These are phyloP conservation scores for Bolboschoenoplectus hybrid DNA, from an alignment of 202 grass and related monocot genomes.

Conservation along the genomic window DNA sequence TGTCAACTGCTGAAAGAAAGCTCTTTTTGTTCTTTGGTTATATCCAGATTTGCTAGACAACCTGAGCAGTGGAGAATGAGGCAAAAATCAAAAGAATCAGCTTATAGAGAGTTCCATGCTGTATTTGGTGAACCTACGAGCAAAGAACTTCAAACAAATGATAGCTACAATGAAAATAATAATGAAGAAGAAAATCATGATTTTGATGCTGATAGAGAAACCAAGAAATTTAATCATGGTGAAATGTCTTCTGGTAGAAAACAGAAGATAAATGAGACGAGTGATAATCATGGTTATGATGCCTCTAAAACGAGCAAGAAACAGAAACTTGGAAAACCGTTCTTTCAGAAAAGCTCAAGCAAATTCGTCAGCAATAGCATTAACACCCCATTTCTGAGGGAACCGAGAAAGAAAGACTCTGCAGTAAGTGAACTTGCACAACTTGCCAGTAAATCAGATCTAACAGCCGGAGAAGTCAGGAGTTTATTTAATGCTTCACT, in stretches of 20 bases:
- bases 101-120: conserved; percentile 63
- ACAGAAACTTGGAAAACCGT: conserved; percentile 39
- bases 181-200: conserved; percentile 38
- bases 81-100: conserved; percentile 84
- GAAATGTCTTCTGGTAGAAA: conserved; percentile 38
- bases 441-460: conserved; percentile 71
- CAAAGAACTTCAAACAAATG: conserved; percentile 61
- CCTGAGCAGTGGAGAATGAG: conserved; percentile 80
- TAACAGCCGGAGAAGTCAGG: conserved; percentile 61
- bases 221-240: conserved; percentile 51
- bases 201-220: conserved; percentile 40
- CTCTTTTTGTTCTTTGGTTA: conserved; percentile 16
- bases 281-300: conserved; percentile 31
- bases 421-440: conserved; percentile 43
- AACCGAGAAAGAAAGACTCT: conserved; percentile 55
- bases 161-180: conserved; percentile 58
- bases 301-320: conserved; percentile 41
- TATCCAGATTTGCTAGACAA: conserved; percentile 73
- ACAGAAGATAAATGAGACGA: conserved; percentile 31
- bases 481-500: conserved; percentile 56
- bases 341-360: conserved; percentile 39
- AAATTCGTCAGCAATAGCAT: conserved; percentile 32
- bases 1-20: background rate
- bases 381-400: conserved; percentile 52
- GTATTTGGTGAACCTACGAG: conserved; percentile 76